Evolutionary conservation across 306 rosid species (phyloP), one percentile per base, ranked within the genome.

Genomic region (Prunus mume): DNA sequence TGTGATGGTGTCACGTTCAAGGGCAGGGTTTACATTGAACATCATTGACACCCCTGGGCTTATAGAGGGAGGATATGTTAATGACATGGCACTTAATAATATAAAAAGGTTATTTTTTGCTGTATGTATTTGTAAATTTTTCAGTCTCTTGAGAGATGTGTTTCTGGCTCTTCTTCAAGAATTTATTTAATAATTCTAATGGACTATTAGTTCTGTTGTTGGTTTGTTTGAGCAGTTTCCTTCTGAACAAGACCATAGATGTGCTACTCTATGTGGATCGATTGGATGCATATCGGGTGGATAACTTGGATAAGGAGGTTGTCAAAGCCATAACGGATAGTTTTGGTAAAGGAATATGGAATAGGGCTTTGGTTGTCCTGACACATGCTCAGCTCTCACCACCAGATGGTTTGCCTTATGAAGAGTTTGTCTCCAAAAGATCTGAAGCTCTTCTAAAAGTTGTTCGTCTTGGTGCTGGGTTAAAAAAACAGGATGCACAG

Each of bases 41-140:
- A 52, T 95, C 83, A 95, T 95, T 41, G 99, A 95, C 81, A 95
- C 99, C 75, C 99, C 99, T 68, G 97, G 99, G 72, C 90, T 95
- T 73, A 92, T 95, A 79, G 99, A 95, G 91, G 99, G 97, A 57
- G 99, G 99, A 67, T 95, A 87, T 78, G 79, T 95, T 84, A 95
- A 91, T 76, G 90, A 86, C 72, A 85, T 80, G 86, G 90, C 97
- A 32, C 97, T 90, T 45, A 89, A 87, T 54, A 85, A 92, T 45
- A 89, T 92, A 24, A 95, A 95, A 84, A 86, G 90, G 97, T 90
- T 74, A 52, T 68, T 71, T 72, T 28, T 76, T 12, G 47, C 50
- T 65, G 27, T 6, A 27, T 41, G 13, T 38, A 24, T 38, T 43
- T 57, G 3, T 8, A 12, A 55, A 62, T 64, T 43, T 41, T 45